Evolutionary conservation across 768 basidiomycete genomes (phyloP).

Genomic region (Tulasnella sp.): DNA sequence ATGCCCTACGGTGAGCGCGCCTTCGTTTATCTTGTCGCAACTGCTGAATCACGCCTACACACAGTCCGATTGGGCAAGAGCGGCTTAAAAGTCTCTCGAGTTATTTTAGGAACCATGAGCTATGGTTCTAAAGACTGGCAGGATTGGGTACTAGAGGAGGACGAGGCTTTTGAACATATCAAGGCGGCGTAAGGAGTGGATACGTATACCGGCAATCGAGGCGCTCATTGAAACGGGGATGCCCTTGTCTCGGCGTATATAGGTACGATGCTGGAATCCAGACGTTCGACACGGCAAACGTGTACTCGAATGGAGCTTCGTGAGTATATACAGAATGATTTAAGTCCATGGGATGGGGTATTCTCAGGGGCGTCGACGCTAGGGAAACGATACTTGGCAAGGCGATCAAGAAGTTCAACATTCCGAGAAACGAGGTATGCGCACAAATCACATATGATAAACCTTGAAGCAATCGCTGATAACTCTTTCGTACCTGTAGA

Average conservation of each 20-base stretch:
- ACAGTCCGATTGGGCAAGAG: constrained; percentile 27
- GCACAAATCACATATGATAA: background rate
- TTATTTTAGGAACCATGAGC: constrained; percentile 49
- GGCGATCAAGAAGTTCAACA: constrained; percentile 51
- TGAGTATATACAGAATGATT: background rate
- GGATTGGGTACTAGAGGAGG: constrained; percentile 51
- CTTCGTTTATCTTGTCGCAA: too few relatives aligned
- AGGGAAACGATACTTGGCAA: constrained; percentile 65
- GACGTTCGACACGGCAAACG: constrained; percentile 31
- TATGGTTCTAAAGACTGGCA: constrained; percentile 56
- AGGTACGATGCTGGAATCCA: constrained; percentile 22
- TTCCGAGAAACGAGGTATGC: constrained; percentile 6
- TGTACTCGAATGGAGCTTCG: constrained; percentile 62
- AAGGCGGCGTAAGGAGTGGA: background rate
- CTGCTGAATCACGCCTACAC: background rate
- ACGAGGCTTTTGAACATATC: constrained; percentile 45
- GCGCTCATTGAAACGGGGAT: too few relatives aligned
- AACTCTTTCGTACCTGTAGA: background rate
- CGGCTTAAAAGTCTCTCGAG: constrained; percentile 23
- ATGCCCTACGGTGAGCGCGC: constrained; percentile 8
- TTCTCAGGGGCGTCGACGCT: too few relatives aligned
- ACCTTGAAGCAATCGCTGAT: background rate
- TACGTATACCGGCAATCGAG: background rate
- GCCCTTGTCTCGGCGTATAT: too few relatives aligned
- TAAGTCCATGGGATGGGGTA: background rate